These are phyloP conservation scores for Tanacetum coccineum DNA, from an alignment of 129 eudicot genomes.

Conservation along the genomic window DNA sequence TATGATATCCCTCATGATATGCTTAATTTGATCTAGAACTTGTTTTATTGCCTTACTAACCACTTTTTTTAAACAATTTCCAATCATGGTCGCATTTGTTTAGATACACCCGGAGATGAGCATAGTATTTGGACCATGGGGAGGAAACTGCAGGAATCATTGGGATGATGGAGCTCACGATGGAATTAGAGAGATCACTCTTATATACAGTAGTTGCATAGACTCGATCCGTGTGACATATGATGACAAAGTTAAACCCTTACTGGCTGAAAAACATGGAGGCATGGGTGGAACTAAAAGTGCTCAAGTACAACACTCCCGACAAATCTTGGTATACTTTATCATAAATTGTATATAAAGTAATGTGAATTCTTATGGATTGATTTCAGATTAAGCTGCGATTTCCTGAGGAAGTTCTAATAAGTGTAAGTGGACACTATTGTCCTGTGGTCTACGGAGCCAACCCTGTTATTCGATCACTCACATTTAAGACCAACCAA, in stretches of 20 bases:
- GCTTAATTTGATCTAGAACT: background rate
- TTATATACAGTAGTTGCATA: constrained; percentile 42
- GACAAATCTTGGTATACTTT: background rate
- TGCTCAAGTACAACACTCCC: constrained; percentile 25
- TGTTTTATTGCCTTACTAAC: background rate
- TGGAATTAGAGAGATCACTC: constrained; percentile 39
- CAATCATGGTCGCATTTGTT: background rate
- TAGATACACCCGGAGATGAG: constrained; percentile 14
- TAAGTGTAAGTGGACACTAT: constrained; percentile 38
- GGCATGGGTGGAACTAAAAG: constrained; percentile 47
- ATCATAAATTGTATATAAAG: background rate
- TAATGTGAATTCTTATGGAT: background rate
- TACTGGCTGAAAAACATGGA: constrained; percentile 46
- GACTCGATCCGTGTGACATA: constrained; percentile 48
- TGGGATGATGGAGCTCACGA: constrained; percentile 35
- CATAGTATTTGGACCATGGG: constrained; percentile 39
- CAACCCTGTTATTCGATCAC: constrained; percentile 50
- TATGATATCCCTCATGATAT: background rate
- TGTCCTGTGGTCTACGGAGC: constrained; percentile 59
- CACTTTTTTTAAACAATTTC: background rate
- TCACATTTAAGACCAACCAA: constrained; percentile 49
- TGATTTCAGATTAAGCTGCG: constrained; percentile 40
- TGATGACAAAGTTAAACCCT: constrained; percentile 44
- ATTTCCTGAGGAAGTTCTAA: background rate
- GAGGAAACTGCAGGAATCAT: constrained; percentile 44